Evolutionary conservation across 2,329 filamentous ascomycete genomes (phyloP), one percentile per base, ranked within the genome.

Genomic region (Xylaria digitata): DNA sequence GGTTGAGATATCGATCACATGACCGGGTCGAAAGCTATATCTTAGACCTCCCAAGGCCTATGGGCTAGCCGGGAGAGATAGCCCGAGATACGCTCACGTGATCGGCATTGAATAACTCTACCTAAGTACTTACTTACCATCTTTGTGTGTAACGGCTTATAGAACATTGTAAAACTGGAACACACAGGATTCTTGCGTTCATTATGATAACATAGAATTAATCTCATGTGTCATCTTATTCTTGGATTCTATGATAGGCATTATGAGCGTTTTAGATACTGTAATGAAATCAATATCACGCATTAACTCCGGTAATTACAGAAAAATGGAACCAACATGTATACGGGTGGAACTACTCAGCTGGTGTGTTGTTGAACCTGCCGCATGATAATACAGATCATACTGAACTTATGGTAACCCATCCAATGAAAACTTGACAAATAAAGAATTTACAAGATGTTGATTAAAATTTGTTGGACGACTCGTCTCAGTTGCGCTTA

Each of bases 31-130:
- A 17, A 30, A 45, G 9, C 34, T 40, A 61, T 50, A 61, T 50
- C 30, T 21, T 21, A n/a, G 26, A 21, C 23, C 15, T 23, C 34
- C 21, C 32, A 48, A 5, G 1, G 13, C 30, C 26, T 48, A 26
- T 50, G 34, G 17, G 13, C 26, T 26, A 8, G 21, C 53, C 59
- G 64, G 64, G 6, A 53, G 42, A 42, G 37, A 21, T 11, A 6
- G 30, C 15, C 67, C 67, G 65, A 70, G 65, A 68, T 70, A 67
- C 67, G 67, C 49, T 67, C 67, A 70, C 67, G 67, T 70, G 67
- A 70, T 60, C 67, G 67, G 67, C 7, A 42, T 63, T 48, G 37
- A 56, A 43, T 40, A 43, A 19, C 13, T 21, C 32, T n/a, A 52
- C n/a, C 21, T 6, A n/a, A n/a, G n/a, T n/a, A 40, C 34, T 55